Percentiles rank a stretch among this genome's conserved stretches.
These are phyloP conservation scores for Abeoforma whisleri DNA, from an alignment of 78 protist species.

Conservation along the genomic window DNA sequence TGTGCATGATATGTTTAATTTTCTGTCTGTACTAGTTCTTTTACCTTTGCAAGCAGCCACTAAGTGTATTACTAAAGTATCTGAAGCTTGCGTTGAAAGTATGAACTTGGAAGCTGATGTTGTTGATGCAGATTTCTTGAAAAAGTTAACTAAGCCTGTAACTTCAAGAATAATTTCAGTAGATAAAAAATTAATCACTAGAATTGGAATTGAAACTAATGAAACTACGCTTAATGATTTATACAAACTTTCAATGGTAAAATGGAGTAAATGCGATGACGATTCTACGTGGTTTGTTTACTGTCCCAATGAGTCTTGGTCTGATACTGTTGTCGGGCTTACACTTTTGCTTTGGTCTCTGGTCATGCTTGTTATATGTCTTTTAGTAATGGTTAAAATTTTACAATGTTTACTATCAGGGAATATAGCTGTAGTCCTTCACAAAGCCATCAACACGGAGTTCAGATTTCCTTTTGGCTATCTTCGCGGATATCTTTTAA, in stretches of 20 bases:
- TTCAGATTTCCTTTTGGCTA: conserved; percentile 18
- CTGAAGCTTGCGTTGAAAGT: conserved; percentile 10
- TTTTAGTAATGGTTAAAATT: conserved; percentile 11
- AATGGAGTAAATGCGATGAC: conserved; percentile 2
- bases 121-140: conserved; percentile 26
- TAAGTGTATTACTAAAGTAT: not conserved
- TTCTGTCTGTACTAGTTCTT: not conserved
- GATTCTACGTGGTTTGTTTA: conserved; percentile 12
- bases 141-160: conserved; percentile 20
- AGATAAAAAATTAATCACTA: conserved; percentile 14
- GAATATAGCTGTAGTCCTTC: not conserved
- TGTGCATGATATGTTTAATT: conserved; percentile 41
- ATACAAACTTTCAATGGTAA: conserved; percentile 11
- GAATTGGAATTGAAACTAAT: not conserved
- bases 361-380: conserved; percentile 17
- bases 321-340: conserved; percentile 8
- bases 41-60: conserved; percentile 36
- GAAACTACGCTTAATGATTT: conserved; percentile 15
- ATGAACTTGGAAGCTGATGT: conserved; percentile 2
- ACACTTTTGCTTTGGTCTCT: not conserved
- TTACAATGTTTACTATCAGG: conserved; percentile 9
- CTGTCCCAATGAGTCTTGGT: conserved; percentile 26
- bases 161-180: conserved; percentile 20
- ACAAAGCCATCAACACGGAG: not conserved
- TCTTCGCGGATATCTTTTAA: conserved; percentile 19